A percentile compares a stretch with the other conserved stretches of the same genome.
Conservation (phyloP, 371 early-diverging fungal species). For the Conidiobolus incongruus region DNA sequence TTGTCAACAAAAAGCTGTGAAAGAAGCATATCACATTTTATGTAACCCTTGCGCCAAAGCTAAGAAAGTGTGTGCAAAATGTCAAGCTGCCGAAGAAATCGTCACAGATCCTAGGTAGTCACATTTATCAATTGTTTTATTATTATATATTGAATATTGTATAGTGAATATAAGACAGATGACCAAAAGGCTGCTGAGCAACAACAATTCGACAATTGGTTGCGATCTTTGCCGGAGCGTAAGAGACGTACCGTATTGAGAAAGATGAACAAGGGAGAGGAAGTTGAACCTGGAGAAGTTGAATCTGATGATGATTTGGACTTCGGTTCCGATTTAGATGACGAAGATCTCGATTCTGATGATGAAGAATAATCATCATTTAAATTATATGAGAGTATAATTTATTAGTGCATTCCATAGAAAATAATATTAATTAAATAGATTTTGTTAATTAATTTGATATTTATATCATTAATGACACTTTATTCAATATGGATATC, state of each 20-base stretch:
- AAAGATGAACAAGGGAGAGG: conserved; percentile 47
- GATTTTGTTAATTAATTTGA: too few species aligned
- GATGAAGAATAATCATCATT: too few species aligned
- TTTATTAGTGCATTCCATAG: too few species aligned
- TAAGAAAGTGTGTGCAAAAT: conserved; percentile 84
- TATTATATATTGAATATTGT: background rate
- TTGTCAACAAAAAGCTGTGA: conserved; percentile 65
- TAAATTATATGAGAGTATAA: too few species aligned
- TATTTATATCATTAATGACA: too few species aligned
- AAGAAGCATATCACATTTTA: conserved; percentile 86
- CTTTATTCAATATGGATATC: too few species aligned
- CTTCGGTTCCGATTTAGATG: conserved; percentile 10
- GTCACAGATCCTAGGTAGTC: conserved; percentile 17
- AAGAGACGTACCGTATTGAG: conserved; percentile 64
- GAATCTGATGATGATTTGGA: conserved; percentile 15
- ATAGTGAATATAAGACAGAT: conserved; percentile 1
- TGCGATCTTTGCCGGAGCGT: conserved; percentile 59
- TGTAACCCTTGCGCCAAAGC: conserved; percentile 65
- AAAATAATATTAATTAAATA: too few species aligned
- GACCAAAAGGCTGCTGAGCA: background rate
- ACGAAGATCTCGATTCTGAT: conserved; percentile 13
- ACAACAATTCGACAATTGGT: conserved; percentile 10
- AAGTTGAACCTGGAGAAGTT: conserved; percentile 8
- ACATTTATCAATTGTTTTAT: conserved; percentile 1
- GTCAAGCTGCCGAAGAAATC: conserved; percentile 50